Evolutionary conservation across 352 stramenopile species (phyloP), one percentile per base, ranked within the genome.

Genomic region (Globisporangium paroecandrum): DNA sequence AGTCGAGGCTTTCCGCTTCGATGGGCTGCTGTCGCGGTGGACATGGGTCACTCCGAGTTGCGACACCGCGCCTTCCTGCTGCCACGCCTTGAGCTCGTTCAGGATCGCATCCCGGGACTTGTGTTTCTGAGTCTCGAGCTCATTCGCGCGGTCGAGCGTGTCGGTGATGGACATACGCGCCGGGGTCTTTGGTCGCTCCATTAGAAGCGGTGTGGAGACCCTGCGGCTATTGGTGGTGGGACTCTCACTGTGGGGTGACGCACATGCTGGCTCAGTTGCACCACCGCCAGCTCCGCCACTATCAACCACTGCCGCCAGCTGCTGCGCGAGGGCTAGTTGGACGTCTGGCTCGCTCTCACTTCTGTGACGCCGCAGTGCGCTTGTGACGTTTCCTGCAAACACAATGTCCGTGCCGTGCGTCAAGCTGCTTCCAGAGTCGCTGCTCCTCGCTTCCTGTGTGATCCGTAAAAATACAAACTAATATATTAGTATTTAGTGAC

Each of bases 311-410:
- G 64, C 27, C 55, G 69, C 2, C 46, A 68, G 66, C 46, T 64
- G 62, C 56, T 64, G 36, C 8, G 56, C 24, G 2, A 61, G 34
- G 4, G 41, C 47, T 25, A 56, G 49, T 24, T 36, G 47, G n/a
- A 49, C 51, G 22, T 82, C 71, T 1, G 69, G 58, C 66, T 91
- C 81, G 20, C 75, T 82, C 69, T 93, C 85, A 54, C 77, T 87
- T 36, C 87, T 76, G 61, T 90, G 85, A 5, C 86, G 77, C 13
- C 89, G 81, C 59, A 96, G 66, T 3, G 89, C 82, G 24, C 86
- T 94, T 1, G 88, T 93, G n/a, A 95, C 82, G 69, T 95, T 96
- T 51, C 90, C 90, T 2, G 90, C 89, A 73, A 97, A 94, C 2
- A 95, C 87, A 36, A 96, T 90, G 58, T 91, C 81, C 1, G 85